Percentiles rank a stretch among this genome's conserved stretches.
These are phyloP conservation scores for Sporisorium iseilematis-ciliati DNA, from an alignment of 1,284 basidiomycete species.

Conservation along the genomic window DNA sequence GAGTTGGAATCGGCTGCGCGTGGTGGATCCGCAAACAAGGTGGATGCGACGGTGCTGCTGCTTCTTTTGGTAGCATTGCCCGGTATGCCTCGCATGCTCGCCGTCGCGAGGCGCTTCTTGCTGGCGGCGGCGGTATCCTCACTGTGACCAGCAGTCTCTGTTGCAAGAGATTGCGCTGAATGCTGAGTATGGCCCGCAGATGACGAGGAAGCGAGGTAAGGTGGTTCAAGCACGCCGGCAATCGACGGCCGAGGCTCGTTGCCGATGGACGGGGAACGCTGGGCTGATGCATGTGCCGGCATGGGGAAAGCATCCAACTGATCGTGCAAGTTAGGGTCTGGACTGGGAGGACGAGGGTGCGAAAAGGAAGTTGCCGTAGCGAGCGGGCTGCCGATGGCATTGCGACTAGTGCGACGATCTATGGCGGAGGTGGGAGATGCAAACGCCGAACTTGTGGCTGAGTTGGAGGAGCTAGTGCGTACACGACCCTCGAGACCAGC, in stretches of 20 bases:
- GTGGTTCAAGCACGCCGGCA: slow-evolving; percentile 15
- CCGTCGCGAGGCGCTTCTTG: slow-evolving; percentile 17
- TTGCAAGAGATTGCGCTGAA: not conserved
- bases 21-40: not conserved
- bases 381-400: slow-evolving; percentile 21
- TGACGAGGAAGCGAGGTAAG: slow-evolving; percentile 1
- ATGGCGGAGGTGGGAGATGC: slow-evolving; percentile 1
- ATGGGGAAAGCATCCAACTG: not conserved
- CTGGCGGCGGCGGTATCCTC: slow-evolving; percentile 1
- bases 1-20: not conserved
- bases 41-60: not conserved
- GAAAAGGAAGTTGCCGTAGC: slow-evolving; percentile 9
- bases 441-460: slow-evolving; percentile 4
- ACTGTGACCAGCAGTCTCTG: not conserved
- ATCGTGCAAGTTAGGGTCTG: slow-evolving; percentile 7
- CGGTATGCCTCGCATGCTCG: slow-evolving; percentile 30
- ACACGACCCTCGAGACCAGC: not conserved
- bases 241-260: slow-evolving; percentile 7
- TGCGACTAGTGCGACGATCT: slow-evolving; percentile 20
- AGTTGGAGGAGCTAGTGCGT: slow-evolving; percentile 16
- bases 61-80: slow-evolving; percentile 19
- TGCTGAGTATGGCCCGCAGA: too few species aligned
- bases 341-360: slow-evolving; percentile 12
- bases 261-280: not conserved
- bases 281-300: slow-evolving; percentile 2